Evolutionary conservation across 1,139 yeast species (phyloP), one percentile per base, ranked within the genome.

Genomic region (Scheffersomyces stambukii): DNA sequence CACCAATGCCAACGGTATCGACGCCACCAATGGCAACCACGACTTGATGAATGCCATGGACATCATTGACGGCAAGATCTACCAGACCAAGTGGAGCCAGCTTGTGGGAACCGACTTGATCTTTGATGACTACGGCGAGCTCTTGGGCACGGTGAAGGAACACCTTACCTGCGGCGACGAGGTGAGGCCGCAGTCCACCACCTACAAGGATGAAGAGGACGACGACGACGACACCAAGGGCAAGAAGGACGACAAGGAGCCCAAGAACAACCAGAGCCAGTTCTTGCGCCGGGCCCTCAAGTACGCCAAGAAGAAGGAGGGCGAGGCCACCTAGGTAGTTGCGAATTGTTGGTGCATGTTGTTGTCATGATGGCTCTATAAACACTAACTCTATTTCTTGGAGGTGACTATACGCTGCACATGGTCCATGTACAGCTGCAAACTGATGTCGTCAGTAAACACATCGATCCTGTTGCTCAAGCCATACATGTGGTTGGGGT

Each of bases 51-150:
- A 30, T 32, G 32, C 50, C 1, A 45, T 61, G 15, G 54, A 53
- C 31, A 48, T 60, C 4, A 54, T 63, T 5, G 70, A 65, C 38
- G 70, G 68, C 10, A 63, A 60, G 28, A 60, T 85, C 3, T 84
- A 77, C 50, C 77, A 77, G 48, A 93, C 95, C 1, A 62, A 67
- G 21, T 91, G 97, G 96, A 67, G 72, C 27, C 73, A 74, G 35
- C 57, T 85, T 8, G 79, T 85, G 1, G 98, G 98, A 0, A 82
- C 95, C 0, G 96, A 89, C 46, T 57, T 91, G 37, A 56, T 75
- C 1, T 70, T 74, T 43, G 75, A 75, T 42, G 81, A 75, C 36
- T 64, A 69, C 40, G 82, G 81, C 0, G 71, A 74, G 28, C 57
- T 65, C 24, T 49, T 75, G 32, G 74, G 70, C 0, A 53, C 54